Evolutionary conservation across 1,284 basidiomycete genomes (phyloP).

Genomic region (Schizophyllum commune): DNA sequence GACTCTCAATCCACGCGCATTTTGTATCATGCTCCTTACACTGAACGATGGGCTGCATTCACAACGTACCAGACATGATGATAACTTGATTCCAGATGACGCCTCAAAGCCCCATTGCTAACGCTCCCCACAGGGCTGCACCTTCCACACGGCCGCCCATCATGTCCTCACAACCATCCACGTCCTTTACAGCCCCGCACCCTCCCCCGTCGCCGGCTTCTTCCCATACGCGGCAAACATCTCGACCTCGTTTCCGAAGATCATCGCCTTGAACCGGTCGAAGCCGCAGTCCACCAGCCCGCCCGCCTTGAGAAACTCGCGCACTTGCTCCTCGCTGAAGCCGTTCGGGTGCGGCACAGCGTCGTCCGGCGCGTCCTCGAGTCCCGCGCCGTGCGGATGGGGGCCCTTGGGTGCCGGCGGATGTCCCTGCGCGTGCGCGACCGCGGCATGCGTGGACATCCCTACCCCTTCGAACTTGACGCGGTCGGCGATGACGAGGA

Average conservation of each 20-base stretch:
- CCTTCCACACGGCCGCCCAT: constrained; percentile 16
- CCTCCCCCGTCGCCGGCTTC: constrained; percentile 12
- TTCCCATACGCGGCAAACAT: constrained; percentile 16
- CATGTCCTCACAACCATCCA: constrained; percentile 10
- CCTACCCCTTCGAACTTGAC: constrained; percentile 14
- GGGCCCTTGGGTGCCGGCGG: background rate
- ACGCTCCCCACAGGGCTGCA: no score
- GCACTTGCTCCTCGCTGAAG: background rate
- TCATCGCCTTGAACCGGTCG: background rate
- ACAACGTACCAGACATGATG: no score
- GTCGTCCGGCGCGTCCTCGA: background rate
- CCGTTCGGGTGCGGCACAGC: background rate
- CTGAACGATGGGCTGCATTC: no score
- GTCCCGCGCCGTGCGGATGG: background rate
- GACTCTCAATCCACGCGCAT: no score
- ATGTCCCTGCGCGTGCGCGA: background rate
- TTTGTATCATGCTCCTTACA: no score
- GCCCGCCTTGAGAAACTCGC: background rate
- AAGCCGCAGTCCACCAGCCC: background rate
- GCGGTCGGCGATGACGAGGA: constrained; percentile 53
- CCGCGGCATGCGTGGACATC: background rate
- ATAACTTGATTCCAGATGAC: no score
- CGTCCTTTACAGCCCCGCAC: constrained; percentile 19
- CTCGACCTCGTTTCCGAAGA: background rate
- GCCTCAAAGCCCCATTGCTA: no score